These are phyloP conservation scores for Xenoacremonium recifei DNA, from an alignment of 2,329 filamentous ascomycete genomes.

Conservation along the genomic window DNA sequence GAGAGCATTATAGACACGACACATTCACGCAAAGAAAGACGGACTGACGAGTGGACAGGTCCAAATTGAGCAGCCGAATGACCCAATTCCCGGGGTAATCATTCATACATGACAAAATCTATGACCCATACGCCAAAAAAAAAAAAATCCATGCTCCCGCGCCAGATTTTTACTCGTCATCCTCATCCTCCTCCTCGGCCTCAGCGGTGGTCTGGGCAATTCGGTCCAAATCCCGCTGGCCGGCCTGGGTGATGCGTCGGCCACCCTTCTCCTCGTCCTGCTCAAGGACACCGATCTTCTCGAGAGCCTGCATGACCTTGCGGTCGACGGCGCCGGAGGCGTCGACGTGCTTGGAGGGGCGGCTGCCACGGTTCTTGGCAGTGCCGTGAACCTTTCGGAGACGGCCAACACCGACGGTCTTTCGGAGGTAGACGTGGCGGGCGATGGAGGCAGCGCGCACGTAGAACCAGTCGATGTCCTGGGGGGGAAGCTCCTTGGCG, in stretches of 20 bases:
- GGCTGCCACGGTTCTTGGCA: constrained; percentile 93
- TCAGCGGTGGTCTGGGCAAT: constrained; percentile 80
- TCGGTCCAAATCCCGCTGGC: constrained; percentile 98
- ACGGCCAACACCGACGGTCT: constrained; percentile 97
- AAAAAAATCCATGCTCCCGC: constrained; percentile 24
- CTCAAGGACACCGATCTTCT: constrained; percentile 99
- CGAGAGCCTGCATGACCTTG: constrained; percentile 94
- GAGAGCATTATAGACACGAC: no score
- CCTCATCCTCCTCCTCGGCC: constrained; percentile 67
- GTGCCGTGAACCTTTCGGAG: constrained; percentile 95
- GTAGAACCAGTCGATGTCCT: constrained; percentile 97
- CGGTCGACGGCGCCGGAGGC: constrained; percentile 94
- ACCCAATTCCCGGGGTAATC: constrained; percentile 37
- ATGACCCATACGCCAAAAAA: constrained; percentile 42
- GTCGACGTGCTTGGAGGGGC: constrained; percentile 92
- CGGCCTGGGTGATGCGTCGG: constrained; percentile 94
- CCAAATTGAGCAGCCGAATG: constrained; percentile 35
- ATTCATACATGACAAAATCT: constrained; percentile 41
- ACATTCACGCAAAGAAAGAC: constrained; percentile 12
- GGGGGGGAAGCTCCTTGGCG: constrained; percentile 95
- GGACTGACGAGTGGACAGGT: constrained; percentile 27
- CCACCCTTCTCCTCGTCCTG: constrained; percentile 98
- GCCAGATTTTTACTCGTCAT: constrained; percentile 57
- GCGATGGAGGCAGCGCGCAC: constrained; percentile 90
- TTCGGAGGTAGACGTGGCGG: constrained; percentile 98